Evolutionary conservation across 257 asterid genomes (phyloP).

Genomic region (Solanum pimpinellifolium): DNA sequence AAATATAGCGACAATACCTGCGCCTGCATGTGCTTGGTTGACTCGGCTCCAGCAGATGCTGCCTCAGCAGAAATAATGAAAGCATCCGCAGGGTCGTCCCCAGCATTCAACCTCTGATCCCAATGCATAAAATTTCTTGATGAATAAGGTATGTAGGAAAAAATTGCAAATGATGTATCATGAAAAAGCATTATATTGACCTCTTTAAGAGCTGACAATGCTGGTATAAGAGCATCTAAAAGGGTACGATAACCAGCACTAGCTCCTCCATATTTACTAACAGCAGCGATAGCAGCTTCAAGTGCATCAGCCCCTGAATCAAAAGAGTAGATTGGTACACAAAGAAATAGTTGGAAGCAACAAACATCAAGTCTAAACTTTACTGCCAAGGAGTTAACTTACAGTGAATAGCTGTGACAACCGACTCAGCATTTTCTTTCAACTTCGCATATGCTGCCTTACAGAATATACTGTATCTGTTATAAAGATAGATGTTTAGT

Average conservation of each 20-base stretch:
- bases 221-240: conserved; percentile 92
- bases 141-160: not conserved
- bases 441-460: conserved; percentile 77
- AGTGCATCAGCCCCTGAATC: conserved; percentile 82
- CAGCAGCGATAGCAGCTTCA: conserved; percentile 87
- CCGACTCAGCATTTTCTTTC: conserved; percentile 41
- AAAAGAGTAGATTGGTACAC: conserved; percentile 8
- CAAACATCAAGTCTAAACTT: not conserved
- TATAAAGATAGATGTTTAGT: not conserved
- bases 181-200: conserved; percentile 18
- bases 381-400: conserved; percentile 18
- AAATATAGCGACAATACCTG: conserved; percentile 36
- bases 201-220: conserved; percentile 69
- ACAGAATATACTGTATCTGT: conserved; percentile 78
- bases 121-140: not conserved
- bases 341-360: not conserved
- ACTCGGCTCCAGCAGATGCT: conserved; percentile 76
- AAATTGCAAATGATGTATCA: not conserved
- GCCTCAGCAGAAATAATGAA: conserved; percentile 81
- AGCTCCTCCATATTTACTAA: conserved; percentile 93
- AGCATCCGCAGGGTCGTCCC: conserved; percentile 65
- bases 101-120: conserved; percentile 65
- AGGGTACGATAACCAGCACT: conserved; percentile 86
- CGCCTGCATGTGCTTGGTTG: conserved; percentile 81
- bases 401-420: conserved; percentile 55